These are phyloP conservation scores for Ormosia emarginata DNA, from an alignment of 306 rosid species.

Conservation along the genomic window DNA sequence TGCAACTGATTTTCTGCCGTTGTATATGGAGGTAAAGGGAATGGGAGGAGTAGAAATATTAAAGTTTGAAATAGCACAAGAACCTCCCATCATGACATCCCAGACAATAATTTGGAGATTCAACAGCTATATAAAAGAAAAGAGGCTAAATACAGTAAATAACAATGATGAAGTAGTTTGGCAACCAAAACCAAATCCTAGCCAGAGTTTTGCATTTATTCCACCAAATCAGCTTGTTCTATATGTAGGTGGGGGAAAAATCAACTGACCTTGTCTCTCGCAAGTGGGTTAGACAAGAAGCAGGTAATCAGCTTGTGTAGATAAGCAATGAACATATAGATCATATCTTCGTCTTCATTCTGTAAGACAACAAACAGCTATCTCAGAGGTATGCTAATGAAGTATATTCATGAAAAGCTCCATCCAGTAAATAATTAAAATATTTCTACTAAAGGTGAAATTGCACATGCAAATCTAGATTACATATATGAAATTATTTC, in stretches of 20 bases:
- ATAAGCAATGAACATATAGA: constrained; percentile 91
- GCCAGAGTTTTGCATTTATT: not conserved
- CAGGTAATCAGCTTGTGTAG: constrained; percentile 84
- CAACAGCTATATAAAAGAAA: not conserved
- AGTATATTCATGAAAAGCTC: constrained; percentile 18
- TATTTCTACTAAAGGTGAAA: not conserved
- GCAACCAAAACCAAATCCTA: not conserved
- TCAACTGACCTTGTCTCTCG: constrained; percentile 87
- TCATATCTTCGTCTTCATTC: constrained; percentile 97
- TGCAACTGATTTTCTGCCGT: not conserved
- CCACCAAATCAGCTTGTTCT: constrained; percentile 4
- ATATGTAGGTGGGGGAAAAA: not conserved
- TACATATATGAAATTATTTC: not conserved
- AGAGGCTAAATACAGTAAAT: constrained; percentile 7
- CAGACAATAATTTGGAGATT: not conserved
- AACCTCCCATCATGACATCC: not conserved
- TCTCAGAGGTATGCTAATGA: constrained; percentile 24
- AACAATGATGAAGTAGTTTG: constrained; percentile 5
- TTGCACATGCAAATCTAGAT: not conserved
- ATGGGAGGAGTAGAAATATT: not conserved
- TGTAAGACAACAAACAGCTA: constrained; percentile 33
- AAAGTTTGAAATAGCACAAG: not conserved
- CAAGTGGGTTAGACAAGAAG: constrained; percentile 85
- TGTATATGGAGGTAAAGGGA: not conserved
- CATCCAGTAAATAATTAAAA: not conserved